Evolutionary conservation across 257 asterid species (phyloP).

Genomic region (Solanum pennellii): DNA sequence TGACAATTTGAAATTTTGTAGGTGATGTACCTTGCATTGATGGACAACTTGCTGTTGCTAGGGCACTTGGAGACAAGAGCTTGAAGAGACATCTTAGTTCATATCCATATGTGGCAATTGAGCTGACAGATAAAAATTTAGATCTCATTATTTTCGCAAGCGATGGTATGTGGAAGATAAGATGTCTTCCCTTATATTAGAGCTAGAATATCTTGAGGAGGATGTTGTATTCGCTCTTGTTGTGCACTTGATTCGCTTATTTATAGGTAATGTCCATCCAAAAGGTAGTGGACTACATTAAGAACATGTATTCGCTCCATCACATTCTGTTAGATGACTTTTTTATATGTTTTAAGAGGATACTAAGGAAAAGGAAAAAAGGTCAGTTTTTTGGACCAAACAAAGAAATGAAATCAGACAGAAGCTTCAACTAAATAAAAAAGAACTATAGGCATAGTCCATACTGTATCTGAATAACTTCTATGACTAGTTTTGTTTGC

Average conservation of each 20-base stretch:
- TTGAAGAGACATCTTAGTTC: constrained; percentile 77
- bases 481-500: background rate
- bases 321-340: background rate
- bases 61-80: constrained; percentile 94
- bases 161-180: constrained; percentile 87
- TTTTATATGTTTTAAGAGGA: background rate
- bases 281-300: constrained; percentile 68
- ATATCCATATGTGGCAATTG: constrained; percentile 55
- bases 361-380: background rate
- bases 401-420: background rate
- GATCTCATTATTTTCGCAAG: constrained; percentile 77
- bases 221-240: background rate
- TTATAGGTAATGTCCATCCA: constrained; percentile 80
- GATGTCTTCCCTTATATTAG: background rate
- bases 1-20: constrained; percentile 1
- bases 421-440: background rate
- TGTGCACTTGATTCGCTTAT: background rate
- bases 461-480: background rate
- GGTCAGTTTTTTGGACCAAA: background rate
- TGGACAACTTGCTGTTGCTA: constrained; percentile 86
- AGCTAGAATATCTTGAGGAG: background rate
- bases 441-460: background rate
- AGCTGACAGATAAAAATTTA: constrained; percentile 49
- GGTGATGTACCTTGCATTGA: constrained; percentile 96
- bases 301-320: constrained; percentile 4